A percentile compares a stretch with the other conserved stretches of the same genome.
These are phyloP conservation scores for Neurospora africana DNA, from an alignment of 495 filamentous ascomycete species.

Conservation along the genomic window DNA sequence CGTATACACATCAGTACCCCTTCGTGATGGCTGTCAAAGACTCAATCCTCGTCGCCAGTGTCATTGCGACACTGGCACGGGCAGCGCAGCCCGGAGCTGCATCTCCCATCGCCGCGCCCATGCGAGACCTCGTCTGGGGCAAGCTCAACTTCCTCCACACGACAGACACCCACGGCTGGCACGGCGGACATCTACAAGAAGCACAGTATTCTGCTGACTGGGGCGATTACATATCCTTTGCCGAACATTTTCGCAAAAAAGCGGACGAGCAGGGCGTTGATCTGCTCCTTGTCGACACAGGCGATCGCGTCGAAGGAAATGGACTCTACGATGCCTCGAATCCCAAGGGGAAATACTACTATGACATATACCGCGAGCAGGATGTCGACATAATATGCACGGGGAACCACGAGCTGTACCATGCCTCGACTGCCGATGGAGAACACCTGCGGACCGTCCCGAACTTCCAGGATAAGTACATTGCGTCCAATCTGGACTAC, in stretches of 20 bases:
- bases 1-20: background rate
- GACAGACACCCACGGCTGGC: slow-evolving; percentile 93
- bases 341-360: slow-evolving; percentile 79
- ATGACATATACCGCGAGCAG: slow-evolving; percentile 74
- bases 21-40: slow-evolving; percentile 8
- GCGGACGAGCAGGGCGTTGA: slow-evolving; percentile 72
- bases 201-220: slow-evolving; percentile 91
- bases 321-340: slow-evolving; percentile 87
- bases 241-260: slow-evolving; percentile 64
- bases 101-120: slow-evolving; percentile 64
- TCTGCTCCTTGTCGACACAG: slow-evolving; percentile 83
- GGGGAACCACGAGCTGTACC: slow-evolving; percentile 94
- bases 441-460: slow-evolving; percentile 73
- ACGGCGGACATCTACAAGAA: slow-evolving; percentile 88
- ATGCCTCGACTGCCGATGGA: slow-evolving; percentile 57
- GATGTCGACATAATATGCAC: slow-evolving; percentile 75
- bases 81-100: slow-evolving; percentile 73
- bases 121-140: slow-evolving; percentile 79
- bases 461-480: slow-evolving; percentile 62
- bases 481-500: slow-evolving; percentile 91
- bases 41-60: slow-evolving; percentile 11
- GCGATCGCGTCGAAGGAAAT: slow-evolving; percentile 90
- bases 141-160: slow-evolving; percentile 92
- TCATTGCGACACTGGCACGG: slow-evolving; percentile 25
- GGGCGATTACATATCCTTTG: slow-evolving; percentile 95